Evolutionary conservation across 306 rosid genomes (phyloP), one percentile per base, ranked within the genome.

Genomic region (Delonix regia): DNA sequence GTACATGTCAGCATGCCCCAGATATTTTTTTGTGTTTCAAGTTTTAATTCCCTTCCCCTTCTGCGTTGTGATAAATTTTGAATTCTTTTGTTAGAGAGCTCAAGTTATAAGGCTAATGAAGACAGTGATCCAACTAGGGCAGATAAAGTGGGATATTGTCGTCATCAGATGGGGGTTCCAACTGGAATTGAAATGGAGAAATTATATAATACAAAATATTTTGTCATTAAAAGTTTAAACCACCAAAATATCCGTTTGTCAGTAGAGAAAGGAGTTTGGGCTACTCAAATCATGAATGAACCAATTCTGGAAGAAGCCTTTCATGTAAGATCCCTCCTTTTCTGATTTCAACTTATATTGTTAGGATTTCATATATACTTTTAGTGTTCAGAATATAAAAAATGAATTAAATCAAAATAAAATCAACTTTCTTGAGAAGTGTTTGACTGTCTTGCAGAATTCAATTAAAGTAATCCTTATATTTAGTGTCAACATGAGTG

Each of bases 401-500:
- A 65, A 48, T 15, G 51, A 72, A 49, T 75, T 34, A 21, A 33
- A 33, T 47, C 25, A 19, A 65, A 57, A 52, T 18, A 38, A 47
- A 28, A 68, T 19, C 19, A 77, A 56, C 64, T 60, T 77, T 82
- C 77, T 78, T 75, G 63, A 72, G 85, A 80, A 82, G 85, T 73
- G 52, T 80, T 80, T 78, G 51, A 79, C 82, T 84, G 77, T 81
- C 71, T 82, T 86, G 94, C 94, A 92, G 97, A 92, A 84, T 62
- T 90, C 94, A 77, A 80, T 80, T 62, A 78, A 79, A 57, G 97
- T 90, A 30, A 86, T 92, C 80, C 89, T 89, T 66, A 89, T 92
- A 85, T 92, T 89, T 64, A 89, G 94, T 77, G 89, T 89, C 88
- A 92, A 92, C 88, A 89, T 88, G 94, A 89, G 97, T 78, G 97